Evolutionary conservation across 2,329 filamentous ascomycete species (phyloP).

Genomic region (Bimuria novae-zelandiae): DNA sequence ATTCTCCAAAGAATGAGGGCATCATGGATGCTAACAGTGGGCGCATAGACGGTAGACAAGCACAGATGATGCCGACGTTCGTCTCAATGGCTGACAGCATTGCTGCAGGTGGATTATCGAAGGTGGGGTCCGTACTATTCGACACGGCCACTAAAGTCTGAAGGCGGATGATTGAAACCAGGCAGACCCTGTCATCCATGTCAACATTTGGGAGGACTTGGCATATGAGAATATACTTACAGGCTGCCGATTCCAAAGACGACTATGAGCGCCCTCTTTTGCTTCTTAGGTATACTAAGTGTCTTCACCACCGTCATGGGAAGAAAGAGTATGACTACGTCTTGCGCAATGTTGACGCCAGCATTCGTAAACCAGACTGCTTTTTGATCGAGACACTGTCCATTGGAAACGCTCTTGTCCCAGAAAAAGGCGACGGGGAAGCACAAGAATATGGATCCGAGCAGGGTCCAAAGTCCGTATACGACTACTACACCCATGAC

Average conservation of each 20-base stretch:
- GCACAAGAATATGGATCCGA: slow-evolving; percentile 43
- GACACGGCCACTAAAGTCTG: slow-evolving; percentile 34
- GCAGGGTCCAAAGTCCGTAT: slow-evolving; percentile 36
- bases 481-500: slow-evolving; percentile 30
- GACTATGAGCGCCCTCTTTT: slow-evolving; percentile 43
- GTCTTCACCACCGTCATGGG: slow-evolving; percentile 37
- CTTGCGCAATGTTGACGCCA: slow-evolving; percentile 37
- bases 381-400: slow-evolving; percentile 38
- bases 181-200: slow-evolving; percentile 27
- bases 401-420: slow-evolving; percentile 28
- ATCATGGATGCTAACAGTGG: slow-evolving; percentile 44
- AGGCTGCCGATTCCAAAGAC: slow-evolving; percentile 47
- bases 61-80: slow-evolving; percentile 42
- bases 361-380: slow-evolving; percentile 39
- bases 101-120: slow-evolving; percentile 38
- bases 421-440: slow-evolving; percentile 39
- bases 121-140: slow-evolving; percentile 36
- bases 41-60: slow-evolving; percentile 43
- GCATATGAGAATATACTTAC: slow-evolving; percentile 31
- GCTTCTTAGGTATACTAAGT: slow-evolving; percentile 37
- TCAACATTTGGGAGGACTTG: slow-evolving; percentile 9
- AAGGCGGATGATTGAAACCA: slow-evolving; percentile 42
- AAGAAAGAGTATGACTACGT: slow-evolving; percentile 39
- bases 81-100: slow-evolving; percentile 40
- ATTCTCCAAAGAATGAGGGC: slow-evolving; percentile 41